Percentiles rank a stretch among this genome's conserved stretches.
phyloP scores from a whole-genome alignment of 2,329 filamentous ascomycete genomes.

The Trichoderma arundinaceum region DNA sequence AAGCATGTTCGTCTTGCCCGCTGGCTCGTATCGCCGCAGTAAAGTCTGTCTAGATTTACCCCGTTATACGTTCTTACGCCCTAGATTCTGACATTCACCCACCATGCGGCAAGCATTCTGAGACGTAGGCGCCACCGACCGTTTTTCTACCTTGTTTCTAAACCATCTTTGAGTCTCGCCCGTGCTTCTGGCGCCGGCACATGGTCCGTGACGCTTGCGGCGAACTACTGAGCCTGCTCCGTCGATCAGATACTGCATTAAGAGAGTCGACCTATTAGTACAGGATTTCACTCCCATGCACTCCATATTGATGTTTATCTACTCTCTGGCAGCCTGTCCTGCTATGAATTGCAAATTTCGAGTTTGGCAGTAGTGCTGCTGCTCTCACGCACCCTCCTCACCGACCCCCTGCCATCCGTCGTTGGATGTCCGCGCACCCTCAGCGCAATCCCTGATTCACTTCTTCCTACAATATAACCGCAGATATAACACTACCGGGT shows the following conservation, averaged over 20 bases:
- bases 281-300: slow-evolving; percentile 6
- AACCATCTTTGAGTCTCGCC: slow-evolving; percentile 18
- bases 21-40: slow-evolving; percentile 15
- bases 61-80: neutral
- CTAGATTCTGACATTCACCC: slow-evolving; percentile 9
- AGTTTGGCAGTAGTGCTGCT: slow-evolving; percentile 18
- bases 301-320: slow-evolving; percentile 9
- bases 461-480: neutral
- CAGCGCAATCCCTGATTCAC: slow-evolving; percentile 27
- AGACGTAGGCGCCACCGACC: slow-evolving; percentile 21
- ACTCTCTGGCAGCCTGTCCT: slow-evolving; percentile 1
- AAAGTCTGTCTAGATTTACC: slow-evolving; percentile 2
- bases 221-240: slow-evolving; percentile 21
- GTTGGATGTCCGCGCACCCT: neutral
- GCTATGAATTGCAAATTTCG: slow-evolving; percentile 18
- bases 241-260: slow-evolving; percentile 28
- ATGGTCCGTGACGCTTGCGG: slow-evolving; percentile 21
- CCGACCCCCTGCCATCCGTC: slow-evolving; percentile 19
- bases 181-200: slow-evolving; percentile 27
- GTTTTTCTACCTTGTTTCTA: slow-evolving; percentile 14
- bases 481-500: slow-evolving; percentile 17
- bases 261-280: slow-evolving; percentile 10
- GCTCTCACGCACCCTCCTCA: slow-evolving; percentile 19
- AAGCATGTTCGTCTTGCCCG: slow-evolving; percentile 3
- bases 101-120: slow-evolving; percentile 23